phyloP scores from a whole-genome alignment of 768 basidiomycete genomes.

The Suillus subluteus region DNA sequence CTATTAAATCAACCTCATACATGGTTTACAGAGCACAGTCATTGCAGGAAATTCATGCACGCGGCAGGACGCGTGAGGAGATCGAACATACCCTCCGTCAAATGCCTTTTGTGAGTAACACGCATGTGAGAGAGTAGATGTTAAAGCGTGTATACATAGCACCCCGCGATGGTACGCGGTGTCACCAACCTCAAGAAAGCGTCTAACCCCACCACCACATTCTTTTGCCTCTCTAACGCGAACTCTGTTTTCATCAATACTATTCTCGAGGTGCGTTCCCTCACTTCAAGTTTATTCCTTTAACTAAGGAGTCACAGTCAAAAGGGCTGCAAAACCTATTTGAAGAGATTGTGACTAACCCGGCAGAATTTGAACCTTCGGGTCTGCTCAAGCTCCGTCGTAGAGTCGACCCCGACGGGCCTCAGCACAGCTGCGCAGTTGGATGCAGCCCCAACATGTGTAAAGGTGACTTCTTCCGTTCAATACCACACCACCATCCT shows the following conservation, averaged over 20 bases:
- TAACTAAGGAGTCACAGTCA: slow-evolving; percentile 46
- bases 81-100: slow-evolving; percentile 77
- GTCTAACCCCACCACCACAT: slow-evolving; percentile 64
- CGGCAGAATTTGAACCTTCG: slow-evolving; percentile 76
- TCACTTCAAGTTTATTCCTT: not conserved
- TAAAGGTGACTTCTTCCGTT: slow-evolving; percentile 59
- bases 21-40: slow-evolving; percentile 56
- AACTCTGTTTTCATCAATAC: slow-evolving; percentile 91
- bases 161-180: slow-evolving; percentile 95
- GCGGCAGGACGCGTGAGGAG: slow-evolving; percentile 70
- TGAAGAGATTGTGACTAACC: slow-evolving; percentile 89
- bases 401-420: slow-evolving; percentile 72
- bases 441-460: slow-evolving; percentile 99
- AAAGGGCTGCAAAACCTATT: slow-evolving; percentile 77
- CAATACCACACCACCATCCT: not conserved
- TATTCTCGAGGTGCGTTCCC: slow-evolving; percentile 69
- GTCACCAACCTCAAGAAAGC: slow-evolving; percentile 74
- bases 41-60: slow-evolving; percentile 70
- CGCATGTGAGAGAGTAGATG: not conserved
- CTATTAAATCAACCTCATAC: slow-evolving; percentile 2
- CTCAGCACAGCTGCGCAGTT: slow-evolving; percentile 81
- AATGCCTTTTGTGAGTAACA: slow-evolving; percentile 80
- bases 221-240: slow-evolving; percentile 93
- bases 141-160: slow-evolving; percentile 49
- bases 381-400: slow-evolving; percentile 78